Evolutionary conservation across 768 basidiomycete species (phyloP).

Genomic region (Mycena latifolia): DNA sequence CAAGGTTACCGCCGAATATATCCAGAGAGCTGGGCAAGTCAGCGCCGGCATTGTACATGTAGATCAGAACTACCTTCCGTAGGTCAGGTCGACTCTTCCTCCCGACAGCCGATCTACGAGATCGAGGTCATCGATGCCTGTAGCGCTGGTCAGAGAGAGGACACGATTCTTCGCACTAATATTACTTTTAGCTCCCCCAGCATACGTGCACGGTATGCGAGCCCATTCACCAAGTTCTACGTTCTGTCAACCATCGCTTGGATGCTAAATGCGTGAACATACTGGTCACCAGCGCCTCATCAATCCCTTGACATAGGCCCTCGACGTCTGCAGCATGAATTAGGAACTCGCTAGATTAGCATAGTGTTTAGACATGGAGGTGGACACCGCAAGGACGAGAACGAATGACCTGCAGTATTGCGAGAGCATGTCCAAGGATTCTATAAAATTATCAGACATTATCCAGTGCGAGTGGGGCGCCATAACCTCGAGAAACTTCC

Average conservation of each 20-base stretch:
- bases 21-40: constrained; percentile 59
- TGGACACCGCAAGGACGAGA: too few relatives aligned
- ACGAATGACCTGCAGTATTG: constrained; percentile 80
- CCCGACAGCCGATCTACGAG: constrained; percentile 83
- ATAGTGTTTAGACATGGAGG: constrained; percentile 4
- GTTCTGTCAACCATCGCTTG: constrained; percentile 10
- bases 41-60: background rate
- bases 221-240: constrained; percentile 94
- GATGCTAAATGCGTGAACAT: constrained; percentile 43
- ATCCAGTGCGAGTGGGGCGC: background rate
- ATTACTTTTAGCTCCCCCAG: constrained; percentile 92
- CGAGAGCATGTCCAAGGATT: constrained; percentile 81
- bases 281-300: constrained; percentile 89
- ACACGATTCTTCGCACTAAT: background rate
- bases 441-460: constrained; percentile 51
- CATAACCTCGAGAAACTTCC: constrained; percentile 85
- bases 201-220: constrained; percentile 93
- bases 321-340: constrained; percentile 99
- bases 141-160: constrained; percentile 6
- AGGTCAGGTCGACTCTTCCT: constrained; percentile 77
- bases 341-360: constrained; percentile 82
- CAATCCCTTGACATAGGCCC: constrained; percentile 96
- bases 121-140: constrained; percentile 85
- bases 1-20: constrained; percentile 69
- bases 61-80: constrained; percentile 48